phyloP scores from a whole-genome alignment of 371 early-diverging fungal species.

The Mortierella sp. region DNA sequence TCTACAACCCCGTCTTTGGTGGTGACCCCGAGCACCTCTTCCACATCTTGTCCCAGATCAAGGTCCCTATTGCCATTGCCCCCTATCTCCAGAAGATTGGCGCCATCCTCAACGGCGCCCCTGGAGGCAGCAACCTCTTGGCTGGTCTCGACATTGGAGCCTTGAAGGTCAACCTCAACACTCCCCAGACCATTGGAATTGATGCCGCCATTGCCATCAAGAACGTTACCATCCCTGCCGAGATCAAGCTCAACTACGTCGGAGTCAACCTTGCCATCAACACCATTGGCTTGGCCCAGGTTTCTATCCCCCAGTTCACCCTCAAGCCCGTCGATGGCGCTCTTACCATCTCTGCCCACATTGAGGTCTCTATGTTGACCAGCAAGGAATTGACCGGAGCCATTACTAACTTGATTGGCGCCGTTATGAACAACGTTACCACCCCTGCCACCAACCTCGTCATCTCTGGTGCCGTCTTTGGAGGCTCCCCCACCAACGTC shows the following conservation, averaged over 20 bases:
- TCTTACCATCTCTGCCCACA: constrained; percentile 39
- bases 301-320: constrained; percentile 40
- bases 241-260: constrained; percentile 58
- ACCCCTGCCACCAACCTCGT: constrained; percentile 39
- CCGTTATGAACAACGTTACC: constrained; percentile 31
- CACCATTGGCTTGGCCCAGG: constrained; percentile 43
- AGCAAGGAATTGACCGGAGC: constrained; percentile 29
- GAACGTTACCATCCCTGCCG: constrained; percentile 46
- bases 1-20: constrained; percentile 55
- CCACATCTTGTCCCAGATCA: constrained; percentile 47
- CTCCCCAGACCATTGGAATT: constrained; percentile 53
- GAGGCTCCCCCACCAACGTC: constrained; percentile 40
- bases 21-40: constrained; percentile 51
- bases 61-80: constrained; percentile 41
- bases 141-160: constrained; percentile 49
- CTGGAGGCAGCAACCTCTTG: constrained; percentile 29
- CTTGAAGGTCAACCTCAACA: constrained; percentile 41
- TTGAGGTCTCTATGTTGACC: constrained; percentile 33
- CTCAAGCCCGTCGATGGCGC: constrained; percentile 36
- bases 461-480: constrained; percentile 40
- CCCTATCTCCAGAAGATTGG: constrained; percentile 41
- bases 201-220: constrained; percentile 44
- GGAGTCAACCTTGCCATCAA: constrained; percentile 46
- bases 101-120: constrained; percentile 29
- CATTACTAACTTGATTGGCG: constrained; percentile 33